Evolutionary conservation across 2,329 filamentous ascomycete genomes (phyloP), one percentile per base, ranked within the genome.

Genomic region (Thielaviopsis euricoi): DNA sequence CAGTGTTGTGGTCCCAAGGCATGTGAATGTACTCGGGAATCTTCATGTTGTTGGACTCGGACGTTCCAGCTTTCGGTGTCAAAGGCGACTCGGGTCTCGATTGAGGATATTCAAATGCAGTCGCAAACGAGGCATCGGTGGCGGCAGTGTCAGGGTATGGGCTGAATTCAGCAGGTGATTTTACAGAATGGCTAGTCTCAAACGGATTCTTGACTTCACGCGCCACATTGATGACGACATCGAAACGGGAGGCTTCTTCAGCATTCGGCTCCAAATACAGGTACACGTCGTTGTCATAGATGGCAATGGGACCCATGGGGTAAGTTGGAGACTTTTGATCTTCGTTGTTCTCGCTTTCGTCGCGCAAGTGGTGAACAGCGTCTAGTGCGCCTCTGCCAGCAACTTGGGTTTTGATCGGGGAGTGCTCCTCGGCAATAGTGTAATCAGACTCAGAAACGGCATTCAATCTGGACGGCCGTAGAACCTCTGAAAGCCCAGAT

Each of bases 1-100:
- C 86, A 0, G 87, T 91, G 69, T 91, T 90, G 71, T 93, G 87
- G 61, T 93, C 87, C 87, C 87, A 93, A 1, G 82, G 85, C 65
- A 93, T 84, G 67, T 94, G 87, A 17, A 93, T 87, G 65, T 94
- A 94, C 67, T 94, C 87, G 0, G 87, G 87, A 5, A 53, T 55
- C 3, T 52, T 43, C n/a, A n/a, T n/a, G 43, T 1, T 6, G 9
- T 17, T 19, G 52, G 79, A 71, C 55, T 74, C 77, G 43, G 68
- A 69, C 1, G 68, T 64, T 51, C 71, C 67, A 13, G 79, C 76
- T 66, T 78, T 82, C 2, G 81, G 79, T 0, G 78, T 80, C 2
- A 77, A 78, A 10, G 78, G 76, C 0, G 75, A 76, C 46, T 71
- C 69, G 7, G 68, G 61, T 15, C n/a, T 29, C 4, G 53, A 25